A percentile compares a stretch with the other conserved stretches of the same genome.
phyloP scores from a whole-genome alignment of 2,329 filamentous ascomycete species.

The Claviceps monticola region DNA sequence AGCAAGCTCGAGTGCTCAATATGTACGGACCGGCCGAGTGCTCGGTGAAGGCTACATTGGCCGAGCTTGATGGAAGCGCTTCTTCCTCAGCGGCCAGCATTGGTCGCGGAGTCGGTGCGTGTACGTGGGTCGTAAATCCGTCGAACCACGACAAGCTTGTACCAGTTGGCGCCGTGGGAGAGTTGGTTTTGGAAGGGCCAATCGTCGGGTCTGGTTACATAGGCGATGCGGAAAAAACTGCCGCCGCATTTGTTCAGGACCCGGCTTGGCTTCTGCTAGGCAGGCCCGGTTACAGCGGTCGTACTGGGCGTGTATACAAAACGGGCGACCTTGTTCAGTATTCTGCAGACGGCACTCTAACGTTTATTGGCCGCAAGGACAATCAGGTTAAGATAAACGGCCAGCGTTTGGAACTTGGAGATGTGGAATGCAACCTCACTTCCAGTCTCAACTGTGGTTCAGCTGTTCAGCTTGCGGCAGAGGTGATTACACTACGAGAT shows the following conservation, averaged over 20 bases:
- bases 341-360: constrained; percentile 20
- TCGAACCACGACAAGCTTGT: constrained; percentile 10
- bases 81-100: constrained; percentile 1
- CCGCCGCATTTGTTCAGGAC: constrained; percentile 11
- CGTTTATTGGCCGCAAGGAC: constrained; percentile 36
- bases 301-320: constrained; percentile 8
- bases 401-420: constrained; percentile 8
- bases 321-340: constrained; percentile 15
- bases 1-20: constrained; percentile 10
- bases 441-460: background rate
- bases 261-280: constrained; percentile 10
- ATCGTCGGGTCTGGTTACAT: constrained; percentile 14
- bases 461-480: constrained; percentile 1
- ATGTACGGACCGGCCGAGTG: constrained; percentile 9
- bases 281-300: constrained; percentile 12
- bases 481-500: constrained; percentile 4
- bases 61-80: background rate
- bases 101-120: constrained; percentile 3
- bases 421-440: constrained; percentile 2
- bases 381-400: constrained; percentile 42
- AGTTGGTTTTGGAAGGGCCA: constrained; percentile 16
- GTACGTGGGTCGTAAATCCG: constrained; percentile 13
- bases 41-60: constrained; percentile 3
- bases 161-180: constrained; percentile 12
- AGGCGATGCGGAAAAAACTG: constrained; percentile 10